Conservation (phyloP, 2,329 filamentous ascomycete genomes). For the Escovopsis weberi region DNA sequence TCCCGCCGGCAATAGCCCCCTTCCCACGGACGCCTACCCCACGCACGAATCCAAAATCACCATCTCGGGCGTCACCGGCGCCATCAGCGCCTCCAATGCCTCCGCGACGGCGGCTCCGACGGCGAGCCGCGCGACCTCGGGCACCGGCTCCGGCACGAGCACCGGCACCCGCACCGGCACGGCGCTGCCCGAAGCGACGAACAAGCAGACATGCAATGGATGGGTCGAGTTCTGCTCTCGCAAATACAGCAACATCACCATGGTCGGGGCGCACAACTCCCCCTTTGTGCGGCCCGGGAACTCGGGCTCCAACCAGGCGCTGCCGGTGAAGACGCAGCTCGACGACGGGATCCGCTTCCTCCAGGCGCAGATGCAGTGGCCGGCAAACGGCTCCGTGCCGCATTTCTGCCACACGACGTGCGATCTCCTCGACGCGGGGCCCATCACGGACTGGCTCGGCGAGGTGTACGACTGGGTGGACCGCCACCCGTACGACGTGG, state of each 20-base stretch:
- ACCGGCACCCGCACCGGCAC: conserved; percentile 18
- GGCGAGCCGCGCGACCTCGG: conserved; percentile 13
- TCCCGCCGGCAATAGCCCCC: conserved; percentile 21
- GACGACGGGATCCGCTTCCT: conserved; percentile 60
- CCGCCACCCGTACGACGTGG: conserved; percentile 67
- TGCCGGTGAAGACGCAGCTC: conserved; percentile 54
- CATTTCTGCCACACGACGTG: conserved; percentile 82
- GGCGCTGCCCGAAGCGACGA: conserved; percentile 31
- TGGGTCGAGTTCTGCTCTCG: conserved; percentile 62
- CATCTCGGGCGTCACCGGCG: conserved; percentile 15
- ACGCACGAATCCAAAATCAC: conserved; percentile 29
- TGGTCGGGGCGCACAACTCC: conserved; percentile 68
- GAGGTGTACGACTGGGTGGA: conserved; percentile 60
- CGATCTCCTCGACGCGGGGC: conserved; percentile 66
- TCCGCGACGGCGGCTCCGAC: conserved; percentile 26
- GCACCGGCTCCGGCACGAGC: conserved; percentile 10
- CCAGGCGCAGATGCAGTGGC: conserved; percentile 49
- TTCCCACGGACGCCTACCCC: conserved; percentile 29
- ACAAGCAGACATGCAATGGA: conserved; percentile 69
- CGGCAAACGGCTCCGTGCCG: conserved; percentile 31
- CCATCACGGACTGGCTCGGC: conserved; percentile 58
- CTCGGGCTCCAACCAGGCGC: conserved; percentile 60
- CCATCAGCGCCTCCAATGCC: conserved; percentile 21
- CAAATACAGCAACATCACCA: conserved; percentile 69
- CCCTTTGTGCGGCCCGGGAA: conserved; percentile 59